A percentile compares a stretch with the other conserved stretches of the same genome.
Evolutionary conservation across 1,284 basidiomycete genomes (phyloP).

Genomic region (Cutaneotrichosporon mucoides): DNA sequence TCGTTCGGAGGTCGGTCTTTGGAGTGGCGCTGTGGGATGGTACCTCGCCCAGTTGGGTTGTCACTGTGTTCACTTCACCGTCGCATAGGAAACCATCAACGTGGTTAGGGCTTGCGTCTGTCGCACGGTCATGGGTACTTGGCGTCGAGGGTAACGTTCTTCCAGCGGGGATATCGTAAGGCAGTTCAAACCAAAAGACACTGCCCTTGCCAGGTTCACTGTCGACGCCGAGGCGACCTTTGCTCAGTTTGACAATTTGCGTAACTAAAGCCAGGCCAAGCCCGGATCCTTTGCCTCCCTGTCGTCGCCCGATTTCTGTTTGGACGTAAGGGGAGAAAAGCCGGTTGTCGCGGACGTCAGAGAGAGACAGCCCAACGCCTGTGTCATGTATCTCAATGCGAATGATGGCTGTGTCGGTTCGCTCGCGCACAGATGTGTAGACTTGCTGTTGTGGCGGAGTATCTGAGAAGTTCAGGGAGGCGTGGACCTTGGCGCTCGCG

Average conservation of each 20-base stretch:
- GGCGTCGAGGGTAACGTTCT: no score
- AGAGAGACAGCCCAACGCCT: conserved; percentile 65
- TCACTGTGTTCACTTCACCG: no score
- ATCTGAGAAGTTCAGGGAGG: neutral
- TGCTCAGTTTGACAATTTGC: conserved; percentile 77
- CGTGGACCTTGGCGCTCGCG: neutral
- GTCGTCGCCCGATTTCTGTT: conserved; percentile 62
- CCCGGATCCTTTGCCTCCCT: conserved; percentile 82
- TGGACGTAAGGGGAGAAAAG: conserved; percentile 49
- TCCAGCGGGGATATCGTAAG: neutral
- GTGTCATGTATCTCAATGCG: conserved; percentile 77
- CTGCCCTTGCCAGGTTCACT: conserved; percentile 43
- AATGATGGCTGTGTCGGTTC: conserved; percentile 51
- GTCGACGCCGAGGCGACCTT: conserved; percentile 66
- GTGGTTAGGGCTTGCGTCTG: no score
- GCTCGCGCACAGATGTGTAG: no score
- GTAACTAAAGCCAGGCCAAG: conserved; percentile 81
- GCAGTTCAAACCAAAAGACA: conserved; percentile 38
- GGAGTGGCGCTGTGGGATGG: no score
- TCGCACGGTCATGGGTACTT: no score
- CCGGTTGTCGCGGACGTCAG: conserved; percentile 62
- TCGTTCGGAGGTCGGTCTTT: no score
- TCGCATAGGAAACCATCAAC: no score
- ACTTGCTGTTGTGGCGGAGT: conserved; percentile 15
- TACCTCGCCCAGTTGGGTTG: no score